phyloP scores from a whole-genome alignment of 2,329 filamentous ascomycete genomes.

The Microdochium nivale region DNA sequence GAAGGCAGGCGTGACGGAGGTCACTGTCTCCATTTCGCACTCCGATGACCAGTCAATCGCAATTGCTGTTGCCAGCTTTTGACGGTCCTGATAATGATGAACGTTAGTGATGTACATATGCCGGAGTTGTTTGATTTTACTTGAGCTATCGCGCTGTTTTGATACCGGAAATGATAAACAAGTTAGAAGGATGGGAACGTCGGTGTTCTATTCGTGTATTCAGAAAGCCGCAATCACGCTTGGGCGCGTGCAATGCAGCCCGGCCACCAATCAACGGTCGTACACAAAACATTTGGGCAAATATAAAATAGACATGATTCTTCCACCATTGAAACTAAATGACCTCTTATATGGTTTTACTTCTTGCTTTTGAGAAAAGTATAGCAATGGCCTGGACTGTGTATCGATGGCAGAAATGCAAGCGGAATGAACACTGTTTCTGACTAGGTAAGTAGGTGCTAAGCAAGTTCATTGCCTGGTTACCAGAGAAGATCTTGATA shows the following conservation, averaged over 20 bases:
- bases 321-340: neutral
- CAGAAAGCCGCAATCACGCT: neutral
- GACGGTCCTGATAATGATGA: constrained; percentile 14
- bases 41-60: constrained; percentile 91
- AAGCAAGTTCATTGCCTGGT: too few species aligned
- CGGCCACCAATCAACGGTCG: neutral
- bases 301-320: neutral
- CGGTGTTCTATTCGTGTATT: neutral
- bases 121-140: neutral
- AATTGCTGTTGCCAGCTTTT: constrained; percentile 79
- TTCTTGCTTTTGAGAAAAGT: too few species aligned
- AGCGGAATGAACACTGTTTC: too few species aligned
- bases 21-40: constrained; percentile 93
- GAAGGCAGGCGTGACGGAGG: constrained; percentile 76
- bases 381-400: too few species aligned
- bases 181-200: neutral
- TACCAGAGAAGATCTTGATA: too few species aligned
- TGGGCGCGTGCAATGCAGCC: neutral
- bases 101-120: neutral
- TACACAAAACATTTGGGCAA: neutral
- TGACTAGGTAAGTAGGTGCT: too few species aligned
- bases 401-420: too few species aligned
- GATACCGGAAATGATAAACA: neutral
- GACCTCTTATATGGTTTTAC: too few species aligned
- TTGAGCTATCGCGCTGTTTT: neutral